Percentiles rank a stretch among this genome's conserved stretches.
These are phyloP conservation scores for Salvia miltiorrhiza DNA, from an alignment of 257 asterid genomes.

Conservation along the genomic window DNA sequence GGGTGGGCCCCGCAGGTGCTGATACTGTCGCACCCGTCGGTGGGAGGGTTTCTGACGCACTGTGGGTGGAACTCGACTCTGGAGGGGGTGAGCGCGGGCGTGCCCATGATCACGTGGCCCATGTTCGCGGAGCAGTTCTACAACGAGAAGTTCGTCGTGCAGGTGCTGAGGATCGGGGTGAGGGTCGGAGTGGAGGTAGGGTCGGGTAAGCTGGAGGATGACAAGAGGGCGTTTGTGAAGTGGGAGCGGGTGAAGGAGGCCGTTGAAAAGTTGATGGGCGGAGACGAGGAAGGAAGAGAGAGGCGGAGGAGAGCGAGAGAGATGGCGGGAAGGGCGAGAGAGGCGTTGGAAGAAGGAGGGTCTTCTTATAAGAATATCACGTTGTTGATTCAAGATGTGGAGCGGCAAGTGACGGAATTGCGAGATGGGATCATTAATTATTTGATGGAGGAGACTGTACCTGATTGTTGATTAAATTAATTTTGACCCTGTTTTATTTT, in stretches of 20 bases:
- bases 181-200: constrained; percentile 25
- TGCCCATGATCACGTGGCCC: constrained; percentile 39
- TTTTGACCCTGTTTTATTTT: too few relatives aligned
- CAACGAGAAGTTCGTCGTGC: constrained; percentile 31
- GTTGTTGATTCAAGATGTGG: constrained; percentile 23
- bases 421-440: too few relatives aligned
- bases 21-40: constrained; percentile 26
- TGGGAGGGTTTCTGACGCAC: constrained; percentile 38
- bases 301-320: constrained; percentile 32
- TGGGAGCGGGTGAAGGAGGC: constrained; percentile 16
- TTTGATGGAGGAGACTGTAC: too few relatives aligned
- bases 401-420: neutral
- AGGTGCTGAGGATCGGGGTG: constrained; percentile 27
- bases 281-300: constrained; percentile 23
- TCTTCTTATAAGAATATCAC: constrained; percentile 34
- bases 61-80: constrained; percentile 39
- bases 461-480: too few relatives aligned
- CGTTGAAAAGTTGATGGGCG: constrained; percentile 27
- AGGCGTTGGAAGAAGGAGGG: constrained; percentile 32
- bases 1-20: constrained; percentile 52
- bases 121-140: constrained; percentile 35
- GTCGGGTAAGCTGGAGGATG: neutral
- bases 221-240: constrained; percentile 19
- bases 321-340: constrained; percentile 31
- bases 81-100: constrained; percentile 24